phyloP scores from a whole-genome alignment of 2,329 filamentous ascomycete genomes.

The Phyllosticta citriasiana region DNA sequence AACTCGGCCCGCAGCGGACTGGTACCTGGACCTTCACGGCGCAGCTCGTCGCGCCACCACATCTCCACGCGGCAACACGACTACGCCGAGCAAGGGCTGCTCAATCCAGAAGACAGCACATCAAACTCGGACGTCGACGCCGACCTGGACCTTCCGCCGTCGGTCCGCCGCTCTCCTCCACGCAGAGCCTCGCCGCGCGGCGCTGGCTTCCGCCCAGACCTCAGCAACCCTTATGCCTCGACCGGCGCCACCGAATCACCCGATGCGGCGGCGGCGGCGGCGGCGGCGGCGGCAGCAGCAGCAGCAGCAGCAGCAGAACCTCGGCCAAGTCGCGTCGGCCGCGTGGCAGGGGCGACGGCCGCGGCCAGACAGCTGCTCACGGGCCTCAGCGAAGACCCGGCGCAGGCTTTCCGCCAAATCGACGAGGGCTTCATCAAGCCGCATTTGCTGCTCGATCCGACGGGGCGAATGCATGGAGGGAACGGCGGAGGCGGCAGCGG shows the following conservation, averaged over 20 bases:
- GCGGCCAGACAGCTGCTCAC: slow-evolving; percentile 73
- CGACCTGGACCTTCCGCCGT: slow-evolving; percentile 49
- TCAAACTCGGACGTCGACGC: slow-evolving; percentile 42
- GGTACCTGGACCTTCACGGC: slow-evolving; percentile 26
- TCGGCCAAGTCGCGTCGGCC: slow-evolving; percentile 13
- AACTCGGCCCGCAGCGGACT: slow-evolving; percentile 23
- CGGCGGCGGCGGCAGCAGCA: background rate
- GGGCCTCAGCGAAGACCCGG: slow-evolving; percentile 72
- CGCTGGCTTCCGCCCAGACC: slow-evolving; percentile 9
- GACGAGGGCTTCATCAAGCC: slow-evolving; percentile 97
- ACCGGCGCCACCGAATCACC: slow-evolving; percentile 1
- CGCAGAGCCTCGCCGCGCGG: slow-evolving; percentile 23
- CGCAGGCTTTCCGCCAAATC: slow-evolving; percentile 79
- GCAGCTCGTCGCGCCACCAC: slow-evolving; percentile 41
- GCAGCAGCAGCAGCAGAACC: background rate
- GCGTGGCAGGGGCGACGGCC: slow-evolving; percentile 57
- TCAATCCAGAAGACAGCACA: slow-evolving; percentile 38
- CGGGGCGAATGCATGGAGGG: slow-evolving; percentile 15
- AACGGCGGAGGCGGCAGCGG: slow-evolving; percentile 2
- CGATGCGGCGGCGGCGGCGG: background rate
- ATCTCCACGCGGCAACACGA: slow-evolving; percentile 23
- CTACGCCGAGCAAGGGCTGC: slow-evolving; percentile 44
- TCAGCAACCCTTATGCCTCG: background rate
- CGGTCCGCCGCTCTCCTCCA: slow-evolving; percentile 39
- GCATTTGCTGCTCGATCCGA: slow-evolving; percentile 66